These are phyloP conservation scores for Aegilops sharonensis DNA, from an alignment of 176 grass and related monocot genomes.

Conservation along the genomic window DNA sequence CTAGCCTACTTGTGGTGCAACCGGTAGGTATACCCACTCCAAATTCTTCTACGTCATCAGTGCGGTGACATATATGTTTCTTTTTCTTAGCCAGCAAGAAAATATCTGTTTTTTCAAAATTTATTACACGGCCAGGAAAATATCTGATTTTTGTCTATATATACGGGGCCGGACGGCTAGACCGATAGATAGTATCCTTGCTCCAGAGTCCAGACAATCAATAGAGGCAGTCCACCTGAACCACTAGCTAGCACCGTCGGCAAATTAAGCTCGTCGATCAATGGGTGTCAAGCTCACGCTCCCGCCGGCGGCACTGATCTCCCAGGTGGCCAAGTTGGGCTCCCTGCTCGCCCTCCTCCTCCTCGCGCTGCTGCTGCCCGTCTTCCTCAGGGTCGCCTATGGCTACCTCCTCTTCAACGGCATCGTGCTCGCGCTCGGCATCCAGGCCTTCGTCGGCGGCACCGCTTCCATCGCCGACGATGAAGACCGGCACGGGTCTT, in stretches of 20 bases:
- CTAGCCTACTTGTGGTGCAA: neutral
- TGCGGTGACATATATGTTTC: neutral
- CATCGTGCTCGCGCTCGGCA: constrained; percentile 1
- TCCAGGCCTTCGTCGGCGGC: neutral
- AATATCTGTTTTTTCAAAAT: neutral
- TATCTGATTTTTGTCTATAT: neutral
- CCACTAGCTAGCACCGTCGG: neutral
- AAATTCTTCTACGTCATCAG: neutral
- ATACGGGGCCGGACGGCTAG: neutral
- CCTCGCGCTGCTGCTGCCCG: constrained; percentile 4
- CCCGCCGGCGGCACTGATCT: neutral
- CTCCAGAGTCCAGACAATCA: neutral
- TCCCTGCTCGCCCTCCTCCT: constrained; percentile 7
- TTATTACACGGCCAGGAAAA: no score
- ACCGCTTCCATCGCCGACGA: neutral
- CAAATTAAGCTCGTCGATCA: neutral
- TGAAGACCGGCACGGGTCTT: neutral
- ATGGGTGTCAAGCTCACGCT: neutral
- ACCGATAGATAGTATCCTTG: neutral
- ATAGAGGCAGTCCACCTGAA: neutral
- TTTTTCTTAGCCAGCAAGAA: neutral
- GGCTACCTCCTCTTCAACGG: constrained; percentile 13
- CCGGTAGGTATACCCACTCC: neutral
- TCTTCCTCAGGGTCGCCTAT: constrained; percentile 9
- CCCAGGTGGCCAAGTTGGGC: constrained; percentile 1